These are phyloP conservation scores for Sarocladiaceae sp. DNA, from an alignment of 2,329 filamentous ascomycete species.

Conservation along the genomic window DNA sequence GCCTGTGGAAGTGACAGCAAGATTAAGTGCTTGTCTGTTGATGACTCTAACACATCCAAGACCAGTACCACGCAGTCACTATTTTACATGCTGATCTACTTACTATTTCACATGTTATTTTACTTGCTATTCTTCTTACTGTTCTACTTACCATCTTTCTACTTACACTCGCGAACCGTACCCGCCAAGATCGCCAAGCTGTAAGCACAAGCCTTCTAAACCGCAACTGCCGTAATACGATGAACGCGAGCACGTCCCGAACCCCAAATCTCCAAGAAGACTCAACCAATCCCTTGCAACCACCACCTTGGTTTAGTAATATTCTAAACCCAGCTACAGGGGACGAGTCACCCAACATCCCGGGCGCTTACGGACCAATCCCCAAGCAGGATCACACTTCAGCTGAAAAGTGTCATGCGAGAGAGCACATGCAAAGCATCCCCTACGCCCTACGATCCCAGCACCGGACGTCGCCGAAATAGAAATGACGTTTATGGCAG, in stretches of 20 bases:
- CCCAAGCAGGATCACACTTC: background rate
- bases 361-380: constrained; percentile 1
- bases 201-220: background rate
- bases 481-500: constrained; percentile 4
- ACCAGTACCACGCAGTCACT: too few relatives aligned
- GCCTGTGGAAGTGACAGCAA: too few relatives aligned
- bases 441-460: too few relatives aligned
- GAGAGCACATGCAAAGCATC: background rate
- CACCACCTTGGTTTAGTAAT: background rate
- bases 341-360: background rate
- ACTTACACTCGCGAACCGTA: too few relatives aligned
- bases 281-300: too few relatives aligned
- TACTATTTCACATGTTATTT: too few relatives aligned
- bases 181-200: background rate
- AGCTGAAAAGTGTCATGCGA: background rate
- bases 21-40: too few relatives aligned
- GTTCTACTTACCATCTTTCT: too few relatives aligned
- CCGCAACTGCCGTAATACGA: background rate
- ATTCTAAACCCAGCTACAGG: background rate
- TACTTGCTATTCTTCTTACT: too few relatives aligned
- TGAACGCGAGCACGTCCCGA: background rate
- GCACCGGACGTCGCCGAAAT: background rate
- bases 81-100: too few relatives aligned
- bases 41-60: too few relatives aligned
- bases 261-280: too few relatives aligned